phyloP scores from a whole-genome alignment of 2,329 filamentous ascomycete species.

The Colletotrichum tropicicola region DNA sequence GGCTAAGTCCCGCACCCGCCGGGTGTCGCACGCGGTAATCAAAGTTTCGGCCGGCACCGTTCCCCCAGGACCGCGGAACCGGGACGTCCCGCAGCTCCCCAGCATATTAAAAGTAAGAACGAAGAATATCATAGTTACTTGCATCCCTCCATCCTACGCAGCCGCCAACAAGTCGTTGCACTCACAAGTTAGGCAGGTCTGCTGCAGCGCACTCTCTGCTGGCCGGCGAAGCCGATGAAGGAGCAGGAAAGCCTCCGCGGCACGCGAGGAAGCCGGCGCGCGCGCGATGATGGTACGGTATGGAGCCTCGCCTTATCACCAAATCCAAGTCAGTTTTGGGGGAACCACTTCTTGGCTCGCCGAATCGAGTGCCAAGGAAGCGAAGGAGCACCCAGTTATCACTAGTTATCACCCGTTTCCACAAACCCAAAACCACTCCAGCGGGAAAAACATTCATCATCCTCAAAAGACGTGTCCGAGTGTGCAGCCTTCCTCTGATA shows the following conservation, averaged over 20 bases:
- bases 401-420: too few relatives aligned
- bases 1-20: neutral
- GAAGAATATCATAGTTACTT: slow-evolving; percentile 34
- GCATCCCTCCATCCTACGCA: slow-evolving; percentile 33
- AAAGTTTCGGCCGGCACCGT: neutral
- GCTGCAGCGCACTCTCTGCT: slow-evolving; percentile 36
- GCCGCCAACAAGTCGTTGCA: slow-evolving; percentile 35
- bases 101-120: slow-evolving; percentile 33
- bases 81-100: slow-evolving; percentile 9
- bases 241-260: slow-evolving; percentile 39
- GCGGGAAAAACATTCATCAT: too few relatives aligned
- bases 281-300: neutral
- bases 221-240: slow-evolving; percentile 40
- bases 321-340: too few relatives aligned
- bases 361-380: too few relatives aligned
- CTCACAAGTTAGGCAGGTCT: slow-evolving; percentile 31
- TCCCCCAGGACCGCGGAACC: neutral
- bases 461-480: too few relatives aligned
- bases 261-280: neutral
- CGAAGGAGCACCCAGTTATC: too few relatives aligned
- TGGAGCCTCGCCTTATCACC: too few relatives aligned
- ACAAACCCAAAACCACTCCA: too few relatives aligned
- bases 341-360: too few relatives aligned
- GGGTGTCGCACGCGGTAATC: neutral
- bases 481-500: too few relatives aligned